phyloP scores from a whole-genome alignment of 2,329 filamentous ascomycete genomes.

The Endoconidiophora polonica region DNA sequence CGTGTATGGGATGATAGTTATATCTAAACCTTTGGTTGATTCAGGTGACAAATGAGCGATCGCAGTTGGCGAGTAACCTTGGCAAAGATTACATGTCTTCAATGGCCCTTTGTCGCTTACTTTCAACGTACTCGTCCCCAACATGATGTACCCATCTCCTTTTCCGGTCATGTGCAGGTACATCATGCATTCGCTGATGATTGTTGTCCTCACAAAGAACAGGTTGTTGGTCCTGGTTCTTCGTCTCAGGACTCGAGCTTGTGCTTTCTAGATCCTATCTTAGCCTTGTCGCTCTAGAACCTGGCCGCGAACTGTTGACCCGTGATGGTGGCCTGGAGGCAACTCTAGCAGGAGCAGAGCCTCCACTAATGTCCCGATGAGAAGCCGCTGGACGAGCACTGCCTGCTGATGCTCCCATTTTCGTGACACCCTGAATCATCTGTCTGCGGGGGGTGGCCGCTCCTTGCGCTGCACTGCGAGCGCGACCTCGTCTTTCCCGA shows the following conservation, averaged over 20 bases:
- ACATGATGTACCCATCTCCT: too few relatives aligned
- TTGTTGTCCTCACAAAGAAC: too few relatives aligned
- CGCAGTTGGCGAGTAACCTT: too few relatives aligned
- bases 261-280: constrained; percentile 6
- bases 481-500: constrained; percentile 52
- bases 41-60: too few relatives aligned
- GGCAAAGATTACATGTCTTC: too few relatives aligned
- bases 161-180: too few relatives aligned
- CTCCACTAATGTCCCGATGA: not conserved
- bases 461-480: constrained; percentile 48
- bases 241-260: not conserved
- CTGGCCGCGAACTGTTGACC: not conserved
- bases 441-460: constrained; percentile 25
- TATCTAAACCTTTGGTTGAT: not conserved
- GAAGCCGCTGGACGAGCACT: constrained; percentile 1
- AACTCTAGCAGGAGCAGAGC: constrained; percentile 2
- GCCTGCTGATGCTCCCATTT: constrained; percentile 1
- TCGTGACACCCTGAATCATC: constrained; percentile 12
- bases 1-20: constrained; percentile 3
- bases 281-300: constrained; percentile 4
- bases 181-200: too few relatives aligned
- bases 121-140: too few relatives aligned
- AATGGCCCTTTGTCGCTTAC: too few relatives aligned
- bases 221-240: not conserved
- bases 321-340: constrained; percentile 7